phyloP scores from a whole-genome alignment of 768 basidiomycete species.

The Phaeolepiota aurea region DNA sequence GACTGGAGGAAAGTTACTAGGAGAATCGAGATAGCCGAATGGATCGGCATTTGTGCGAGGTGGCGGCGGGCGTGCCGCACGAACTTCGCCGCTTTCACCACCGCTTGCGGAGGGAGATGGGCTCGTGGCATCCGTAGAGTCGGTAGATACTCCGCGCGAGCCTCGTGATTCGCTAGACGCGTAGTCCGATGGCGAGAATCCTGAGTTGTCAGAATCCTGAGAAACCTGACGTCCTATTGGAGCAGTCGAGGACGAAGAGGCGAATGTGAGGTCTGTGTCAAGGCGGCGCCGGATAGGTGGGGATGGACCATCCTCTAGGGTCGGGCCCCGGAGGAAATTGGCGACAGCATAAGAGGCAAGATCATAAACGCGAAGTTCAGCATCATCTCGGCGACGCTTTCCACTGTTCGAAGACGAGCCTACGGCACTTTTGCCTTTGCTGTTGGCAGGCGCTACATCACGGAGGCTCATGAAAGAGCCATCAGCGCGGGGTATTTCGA shows the following conservation, averaged over 20 bases:
- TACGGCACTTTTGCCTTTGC: constrained; percentile 44
- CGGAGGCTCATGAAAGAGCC: constrained; percentile 54
- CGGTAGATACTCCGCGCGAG: constrained; percentile 6
- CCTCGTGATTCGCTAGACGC: constrained; percentile 7
- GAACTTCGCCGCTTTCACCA: neutral
- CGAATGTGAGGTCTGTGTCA: constrained; percentile 9
- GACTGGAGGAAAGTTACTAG: constrained; percentile 19
- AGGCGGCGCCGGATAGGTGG: constrained; percentile 27
- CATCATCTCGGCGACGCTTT: constrained; percentile 53
- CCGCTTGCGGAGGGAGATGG: constrained; percentile 13
- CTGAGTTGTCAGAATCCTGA: constrained; percentile 10
- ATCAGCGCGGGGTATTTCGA: constrained; percentile 48
- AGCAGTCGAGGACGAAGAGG: constrained; percentile 7
- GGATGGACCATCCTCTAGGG: constrained; percentile 20
- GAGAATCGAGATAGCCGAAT: constrained; percentile 49
- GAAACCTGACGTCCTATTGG: constrained; percentile 8
- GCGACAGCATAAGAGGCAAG: constrained; percentile 47
- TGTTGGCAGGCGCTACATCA: constrained; percentile 41
- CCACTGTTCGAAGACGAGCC: constrained; percentile 16
- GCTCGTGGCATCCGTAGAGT: constrained; percentile 19
- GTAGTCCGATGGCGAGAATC: constrained; percentile 10
- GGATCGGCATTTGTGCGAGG: constrained; percentile 33
- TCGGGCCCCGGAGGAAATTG: constrained; percentile 37
- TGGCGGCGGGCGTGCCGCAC: neutral
- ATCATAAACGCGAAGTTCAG: constrained; percentile 41